Evolutionary conservation across 139 green algal species (phyloP).

Genomic region (Diplosphaera chodatii): DNA sequence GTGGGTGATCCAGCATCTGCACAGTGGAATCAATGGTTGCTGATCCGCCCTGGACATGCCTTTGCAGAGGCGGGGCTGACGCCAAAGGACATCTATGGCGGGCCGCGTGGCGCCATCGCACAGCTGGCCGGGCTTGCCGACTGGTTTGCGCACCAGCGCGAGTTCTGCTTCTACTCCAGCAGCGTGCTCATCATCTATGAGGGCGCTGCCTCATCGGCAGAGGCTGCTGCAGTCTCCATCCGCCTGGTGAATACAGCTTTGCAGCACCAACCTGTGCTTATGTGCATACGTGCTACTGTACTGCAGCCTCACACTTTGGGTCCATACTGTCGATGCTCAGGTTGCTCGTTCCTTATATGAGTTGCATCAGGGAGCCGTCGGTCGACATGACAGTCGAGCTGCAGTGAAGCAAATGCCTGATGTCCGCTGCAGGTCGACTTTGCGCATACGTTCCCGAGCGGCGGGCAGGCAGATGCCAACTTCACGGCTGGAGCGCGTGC

Average conservation of each 20-base stretch:
- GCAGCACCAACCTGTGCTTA: background rate
- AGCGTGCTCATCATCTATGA: constrained; percentile 78
- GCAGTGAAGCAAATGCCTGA: constrained; percentile 15
- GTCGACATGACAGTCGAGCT: too few relatives aligned
- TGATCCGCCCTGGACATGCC: background rate
- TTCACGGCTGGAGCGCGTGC: constrained; percentile 52
- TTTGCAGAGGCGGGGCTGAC: background rate
- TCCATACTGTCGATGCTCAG: background rate
- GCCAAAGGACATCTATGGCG: constrained; percentile 48
- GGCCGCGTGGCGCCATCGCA: constrained; percentile 35
- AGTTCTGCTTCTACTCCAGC: constrained; percentile 69
- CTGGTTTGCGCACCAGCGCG: constrained; percentile 61
- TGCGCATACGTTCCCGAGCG: constrained; percentile 67
- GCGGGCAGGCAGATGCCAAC: constrained; percentile 52
- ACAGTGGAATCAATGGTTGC: too few relatives aligned
- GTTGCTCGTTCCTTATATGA: background rate
- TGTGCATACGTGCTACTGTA: background rate
- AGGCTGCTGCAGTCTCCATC: constrained; percentile 26
- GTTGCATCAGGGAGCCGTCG: background rate
- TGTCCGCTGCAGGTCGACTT: constrained; percentile 74
- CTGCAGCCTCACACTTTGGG: background rate
- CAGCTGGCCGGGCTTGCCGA: constrained; percentile 51
- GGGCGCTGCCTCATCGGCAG: constrained; percentile 38
- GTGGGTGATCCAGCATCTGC: too few relatives aligned
- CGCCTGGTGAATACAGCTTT: constrained; percentile 1